Evolutionary conservation across 2,329 filamentous ascomycete genomes (phyloP), one percentile per base, ranked within the genome.

Genomic region (Penicillium janthinellum): DNA sequence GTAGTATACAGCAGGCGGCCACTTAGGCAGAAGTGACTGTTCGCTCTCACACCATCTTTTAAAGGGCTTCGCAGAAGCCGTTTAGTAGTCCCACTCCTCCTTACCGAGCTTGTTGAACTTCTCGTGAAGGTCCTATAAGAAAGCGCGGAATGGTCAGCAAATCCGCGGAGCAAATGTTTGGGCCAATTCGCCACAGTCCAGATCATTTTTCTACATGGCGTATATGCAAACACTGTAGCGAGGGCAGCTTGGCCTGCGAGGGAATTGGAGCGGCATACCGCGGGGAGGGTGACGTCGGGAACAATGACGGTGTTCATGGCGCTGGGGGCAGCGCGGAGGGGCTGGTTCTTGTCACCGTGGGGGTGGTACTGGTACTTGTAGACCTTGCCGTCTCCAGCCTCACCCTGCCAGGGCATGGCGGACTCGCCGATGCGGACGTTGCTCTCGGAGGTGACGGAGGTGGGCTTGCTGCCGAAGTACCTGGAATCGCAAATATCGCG

Each of bases 21-120:
- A 63, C 58, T 31, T 31, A 31, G 10, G 22, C 28, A 56, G 37
- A 60, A 57, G 56, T 54, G 52, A 56, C 60, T 38, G 37, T 56
- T 59, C 53, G 55, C 64, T 59, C 56, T 54, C 41, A 20, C 60
- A 63, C 54, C 54, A 41, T 61, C 58, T 64, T 60, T 59, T 63
- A 38, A 57, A 61, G 51, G 45, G 58, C 60, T 60, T 58, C 45
- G 52, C 44, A 44, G 22, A 56, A 54, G 58, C 58, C 56, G 61
- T 68, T 61, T 72, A 77, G 67, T 75, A 77, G 67, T 77, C 75
- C 66, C 72, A 98, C 70, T 92, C 93, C 70, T 98, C 95, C 88
- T 98, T 98, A 79, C 95, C 95, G 88, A 91, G 98, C 86, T 99
- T 99, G 90, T 99, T 99, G 88, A 90, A 98, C 83, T 90, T 90